phyloP scores from a whole-genome alignment of 805 yeast genomes.

The Lipomyces oligophaga region DNA sequence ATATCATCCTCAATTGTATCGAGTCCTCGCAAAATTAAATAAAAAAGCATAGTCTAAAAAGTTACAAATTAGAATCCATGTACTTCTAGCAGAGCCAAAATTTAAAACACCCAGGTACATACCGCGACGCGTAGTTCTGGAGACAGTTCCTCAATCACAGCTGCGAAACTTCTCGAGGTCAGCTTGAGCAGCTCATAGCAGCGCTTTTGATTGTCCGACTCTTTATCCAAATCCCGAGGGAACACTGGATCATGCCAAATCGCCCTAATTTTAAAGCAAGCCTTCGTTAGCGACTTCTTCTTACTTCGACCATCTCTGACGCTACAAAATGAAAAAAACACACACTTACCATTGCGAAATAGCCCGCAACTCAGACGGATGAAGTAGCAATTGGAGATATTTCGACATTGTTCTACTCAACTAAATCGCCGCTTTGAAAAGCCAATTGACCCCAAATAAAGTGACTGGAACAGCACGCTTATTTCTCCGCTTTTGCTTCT shows the following conservation, averaged over 20 bases:
- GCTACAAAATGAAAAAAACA: too few relatives aligned
- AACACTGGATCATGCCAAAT: conserved; percentile 51
- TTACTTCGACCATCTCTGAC: too few relatives aligned
- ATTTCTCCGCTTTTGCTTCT: too few relatives aligned
- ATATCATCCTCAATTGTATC: conserved; percentile 97
- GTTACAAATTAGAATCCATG: not conserved
- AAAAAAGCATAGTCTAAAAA: conserved; percentile 59
- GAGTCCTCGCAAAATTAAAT: conserved; percentile 79
- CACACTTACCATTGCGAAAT: conserved; percentile 54
- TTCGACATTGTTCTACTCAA: conserved; percentile 27
- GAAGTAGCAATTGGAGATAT: conserved; percentile 45
- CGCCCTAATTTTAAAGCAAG: conserved; percentile 12
- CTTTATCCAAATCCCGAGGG: conserved; percentile 45
- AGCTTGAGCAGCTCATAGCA: conserved; percentile 64
- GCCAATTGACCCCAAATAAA: too few relatives aligned
- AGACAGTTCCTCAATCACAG: conserved; percentile 84
- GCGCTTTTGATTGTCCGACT: conserved; percentile 47
- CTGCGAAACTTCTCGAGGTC: conserved; percentile 91
- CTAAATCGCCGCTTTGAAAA: too few relatives aligned
- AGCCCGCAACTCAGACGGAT: conserved; percentile 70
- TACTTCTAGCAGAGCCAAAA: not conserved
- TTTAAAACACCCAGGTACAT: conserved; percentile 1
- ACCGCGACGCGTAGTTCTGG: conserved; percentile 82
- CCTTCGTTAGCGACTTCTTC: too few relatives aligned
- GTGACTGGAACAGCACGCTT: too few relatives aligned